Evolutionary conservation across 2,329 filamentous ascomycete species (phyloP), one percentile per base, ranked within the genome.

Genomic region (Diaporthe vexans): DNA sequence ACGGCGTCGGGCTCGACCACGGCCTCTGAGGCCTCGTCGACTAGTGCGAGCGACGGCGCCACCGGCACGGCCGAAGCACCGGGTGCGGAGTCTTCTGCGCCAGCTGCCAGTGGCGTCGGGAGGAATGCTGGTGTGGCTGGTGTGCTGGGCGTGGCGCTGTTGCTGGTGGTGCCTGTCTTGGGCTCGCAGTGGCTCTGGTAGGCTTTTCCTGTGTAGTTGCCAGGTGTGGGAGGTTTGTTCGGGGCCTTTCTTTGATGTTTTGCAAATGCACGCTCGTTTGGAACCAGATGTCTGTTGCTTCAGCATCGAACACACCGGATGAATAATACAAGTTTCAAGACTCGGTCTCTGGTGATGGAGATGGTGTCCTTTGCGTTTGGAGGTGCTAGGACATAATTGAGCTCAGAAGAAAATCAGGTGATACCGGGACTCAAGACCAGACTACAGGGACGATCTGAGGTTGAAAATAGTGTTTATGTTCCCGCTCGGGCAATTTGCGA

Each of bases 151-250:
- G 1, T 29, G 33, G 48, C 48, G n/a, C 33, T 68, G 33, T 52
- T 68, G 63, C 29, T 68, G 21, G 46, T n/a, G 8, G 48, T 54
- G 15, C 63, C 63, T 17, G 48, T 40, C 33, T n/a, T 68, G 46
- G 63, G 46, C 21, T 21, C 52, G 33, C 63, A 68, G 33, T 21
- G 46, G n/a, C 63, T 68, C 48, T 68, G 63, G 48, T 54, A 68
- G 63, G 48, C 48, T 29, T 40, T 52, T 4, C 3, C 15, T 21
- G 17, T 24, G 46, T 19, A 17, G 46, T 5, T 33, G 15, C 11
- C 11, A 4, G 15, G 1, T 37, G n/a, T 54, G 63, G 9, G 13
- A 29, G 9, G 4, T 24, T 35, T 52, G 21, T 37, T 43, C 13
- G 40, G 40, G 40, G 2, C 21, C n/a, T 26, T 61, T 15, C 46